Evolutionary conservation across 805 yeast species (phyloP).

Genomic region (Barnettozyma wickerhamii): DNA sequence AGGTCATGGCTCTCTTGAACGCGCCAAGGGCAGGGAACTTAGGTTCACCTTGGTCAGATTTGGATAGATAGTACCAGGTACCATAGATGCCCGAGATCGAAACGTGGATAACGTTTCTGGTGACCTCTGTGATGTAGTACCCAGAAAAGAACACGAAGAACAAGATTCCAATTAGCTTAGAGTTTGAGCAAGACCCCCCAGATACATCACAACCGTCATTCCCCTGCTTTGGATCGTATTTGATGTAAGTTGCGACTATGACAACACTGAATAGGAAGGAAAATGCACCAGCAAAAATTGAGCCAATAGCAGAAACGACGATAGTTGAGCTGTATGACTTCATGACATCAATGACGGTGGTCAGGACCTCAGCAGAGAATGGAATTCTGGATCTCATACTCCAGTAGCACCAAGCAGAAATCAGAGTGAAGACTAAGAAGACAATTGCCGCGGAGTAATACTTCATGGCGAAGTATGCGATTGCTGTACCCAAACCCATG

Average conservation of each 20-base stretch:
- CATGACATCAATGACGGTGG: slow-evolving; percentile 75
- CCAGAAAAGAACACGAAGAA: slow-evolving; percentile 80
- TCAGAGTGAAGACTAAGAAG: slow-evolving; percentile 57
- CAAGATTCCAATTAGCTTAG: slow-evolving; percentile 63
- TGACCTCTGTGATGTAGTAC: slow-evolving; percentile 76
- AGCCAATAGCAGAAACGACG: slow-evolving; percentile 55
- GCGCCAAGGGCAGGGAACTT: slow-evolving; percentile 77
- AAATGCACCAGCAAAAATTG: slow-evolving; percentile 56
- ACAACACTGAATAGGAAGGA: slow-evolving; percentile 62
- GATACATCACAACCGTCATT: slow-evolving; percentile 49
- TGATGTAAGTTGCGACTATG: slow-evolving; percentile 72
- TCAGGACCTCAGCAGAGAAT: slow-evolving; percentile 63
- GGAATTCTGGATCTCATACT: slow-evolving; percentile 67
- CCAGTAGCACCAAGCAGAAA: slow-evolving; percentile 73
- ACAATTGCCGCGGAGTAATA: slow-evolving; percentile 83
- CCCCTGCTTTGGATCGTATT: slow-evolving; percentile 54
- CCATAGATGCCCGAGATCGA: slow-evolving; percentile 84
- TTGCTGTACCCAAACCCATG: slow-evolving; percentile 70
- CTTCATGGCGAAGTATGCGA: slow-evolving; percentile 60
- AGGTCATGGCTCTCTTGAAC: slow-evolving; percentile 73
- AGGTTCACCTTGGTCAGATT: slow-evolving; percentile 76
- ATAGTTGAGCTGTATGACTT: slow-evolving; percentile 66
- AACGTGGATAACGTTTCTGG: slow-evolving; percentile 75
- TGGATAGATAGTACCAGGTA: slow-evolving; percentile 82
- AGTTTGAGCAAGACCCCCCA: slow-evolving; percentile 53